Evolutionary conservation across 352 stramenopile genomes (phyloP).

Genomic region (Phytophthora colocasiae): DNA sequence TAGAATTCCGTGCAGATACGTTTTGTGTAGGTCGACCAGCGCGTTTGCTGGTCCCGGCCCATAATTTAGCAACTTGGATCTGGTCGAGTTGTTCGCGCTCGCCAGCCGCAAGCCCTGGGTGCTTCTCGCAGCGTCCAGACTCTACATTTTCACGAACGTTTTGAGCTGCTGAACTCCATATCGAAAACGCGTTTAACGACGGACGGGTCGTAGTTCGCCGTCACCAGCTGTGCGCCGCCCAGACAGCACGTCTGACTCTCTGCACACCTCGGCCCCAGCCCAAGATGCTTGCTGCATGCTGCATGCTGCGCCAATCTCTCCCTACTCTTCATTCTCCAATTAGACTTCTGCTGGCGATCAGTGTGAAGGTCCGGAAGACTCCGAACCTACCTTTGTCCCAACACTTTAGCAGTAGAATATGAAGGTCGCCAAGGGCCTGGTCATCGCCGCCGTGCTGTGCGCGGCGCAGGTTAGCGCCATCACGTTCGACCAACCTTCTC

Average conservation of each 20-base stretch:
- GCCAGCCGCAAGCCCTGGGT: constrained; percentile 12
- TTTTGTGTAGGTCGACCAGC: too few species aligned
- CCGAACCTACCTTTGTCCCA: neutral
- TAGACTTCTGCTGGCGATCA: constrained; percentile 34
- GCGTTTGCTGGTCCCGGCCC: constrained; percentile 4
- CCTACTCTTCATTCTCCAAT: constrained; percentile 40
- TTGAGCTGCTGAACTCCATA: constrained; percentile 12
- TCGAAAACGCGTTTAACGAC: constrained; percentile 16
- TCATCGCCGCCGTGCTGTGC: constrained; percentile 65
- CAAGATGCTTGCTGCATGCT: constrained; percentile 11
- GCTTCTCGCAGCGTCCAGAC: constrained; percentile 8
- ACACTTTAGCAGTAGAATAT: constrained; percentile 25
- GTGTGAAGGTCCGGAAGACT: constrained; percentile 1
- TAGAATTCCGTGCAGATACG: constrained; percentile 12
- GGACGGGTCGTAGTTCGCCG: constrained; percentile 20
- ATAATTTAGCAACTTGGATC: constrained; percentile 8
- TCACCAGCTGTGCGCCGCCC: constrained; percentile 23
- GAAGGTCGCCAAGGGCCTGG: constrained; percentile 53
- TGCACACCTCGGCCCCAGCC: constrained; percentile 25
- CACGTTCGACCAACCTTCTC: constrained; percentile 42
- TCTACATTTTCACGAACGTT: constrained; percentile 14
- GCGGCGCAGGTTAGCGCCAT: constrained; percentile 60
- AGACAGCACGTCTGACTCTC: constrained; percentile 35
- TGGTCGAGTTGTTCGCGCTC: constrained; percentile 9
- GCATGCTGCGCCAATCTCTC: constrained; percentile 12